These are phyloP conservation scores for Leucosporidium yakuticum DNA, from an alignment of 768 basidiomycete species.

Conservation along the genomic window DNA sequence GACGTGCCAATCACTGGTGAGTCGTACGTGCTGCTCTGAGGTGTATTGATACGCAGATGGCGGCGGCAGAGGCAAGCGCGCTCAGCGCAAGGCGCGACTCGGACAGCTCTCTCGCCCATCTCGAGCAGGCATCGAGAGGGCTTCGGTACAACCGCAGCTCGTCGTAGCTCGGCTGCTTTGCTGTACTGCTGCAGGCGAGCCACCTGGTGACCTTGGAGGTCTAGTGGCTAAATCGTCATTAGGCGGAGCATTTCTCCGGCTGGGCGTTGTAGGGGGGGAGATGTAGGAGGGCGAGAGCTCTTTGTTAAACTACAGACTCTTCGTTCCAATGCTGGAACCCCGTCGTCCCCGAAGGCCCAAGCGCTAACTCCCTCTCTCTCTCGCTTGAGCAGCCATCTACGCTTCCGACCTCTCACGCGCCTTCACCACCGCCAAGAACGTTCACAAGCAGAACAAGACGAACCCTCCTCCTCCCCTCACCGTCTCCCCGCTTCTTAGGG, in stretches of 20 bases:
- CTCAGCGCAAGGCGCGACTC: neutral
- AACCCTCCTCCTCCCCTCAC: slow-evolving; percentile 41
- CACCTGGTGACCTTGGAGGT: too few relatives aligned
- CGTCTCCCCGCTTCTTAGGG: slow-evolving; percentile 42
- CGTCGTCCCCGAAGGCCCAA: neutral
- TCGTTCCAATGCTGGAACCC: too few relatives aligned
- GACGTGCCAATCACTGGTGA: slow-evolving; percentile 34
- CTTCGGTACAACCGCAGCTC: too few relatives aligned
- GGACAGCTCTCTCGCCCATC: neutral
- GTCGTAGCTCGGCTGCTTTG: too few relatives aligned
- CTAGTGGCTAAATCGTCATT: too few relatives aligned
- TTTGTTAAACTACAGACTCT: too few relatives aligned
- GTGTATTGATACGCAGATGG: neutral
- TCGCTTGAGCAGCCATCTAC: slow-evolving; percentile 42
- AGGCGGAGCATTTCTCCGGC: too few relatives aligned
- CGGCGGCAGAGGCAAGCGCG: neutral
- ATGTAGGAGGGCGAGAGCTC: too few relatives aligned
- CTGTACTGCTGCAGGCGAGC: too few relatives aligned
- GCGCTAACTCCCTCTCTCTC: slow-evolving; percentile 22
- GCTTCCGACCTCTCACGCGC: slow-evolving; percentile 46
- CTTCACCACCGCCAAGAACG: slow-evolving; percentile 42
- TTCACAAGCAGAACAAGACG: slow-evolving; percentile 36
- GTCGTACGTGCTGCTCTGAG: neutral
- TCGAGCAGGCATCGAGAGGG: too few relatives aligned
- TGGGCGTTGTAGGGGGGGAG: too few relatives aligned